Evolutionary conservation across 2,329 filamentous ascomycete genomes (phyloP).

Genomic region (Pseudophaeomoniella oleicola): DNA sequence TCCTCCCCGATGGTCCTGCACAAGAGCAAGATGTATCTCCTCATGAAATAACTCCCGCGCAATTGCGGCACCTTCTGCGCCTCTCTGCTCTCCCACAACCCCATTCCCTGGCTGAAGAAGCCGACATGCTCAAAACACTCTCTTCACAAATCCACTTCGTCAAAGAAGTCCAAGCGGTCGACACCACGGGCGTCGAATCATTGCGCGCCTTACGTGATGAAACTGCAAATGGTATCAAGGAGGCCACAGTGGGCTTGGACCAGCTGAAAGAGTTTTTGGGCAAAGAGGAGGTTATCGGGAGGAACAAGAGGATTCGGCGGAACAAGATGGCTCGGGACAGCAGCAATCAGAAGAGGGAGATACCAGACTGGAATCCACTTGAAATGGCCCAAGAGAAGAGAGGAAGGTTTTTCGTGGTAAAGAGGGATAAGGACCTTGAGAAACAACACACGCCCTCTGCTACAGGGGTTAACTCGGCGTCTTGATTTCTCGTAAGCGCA

Average conservation of each 20-base stretch:
- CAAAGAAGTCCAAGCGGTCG: conserved; percentile 64
- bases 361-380: conserved; percentile 58
- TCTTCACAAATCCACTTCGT: conserved; percentile 81
- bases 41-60: conserved; percentile 44
- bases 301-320: conserved; percentile 32
- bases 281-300: conserved; percentile 25
- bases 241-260: conserved; percentile 23
- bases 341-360: conserved; percentile 22
- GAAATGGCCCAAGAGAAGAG: conserved; percentile 49
- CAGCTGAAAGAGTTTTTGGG: conserved; percentile 21
- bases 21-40: conserved; percentile 15
- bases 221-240: conserved; percentile 22
- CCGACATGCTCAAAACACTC: conserved; percentile 57
- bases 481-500: no score
- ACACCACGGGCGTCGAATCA: conserved; percentile 59
- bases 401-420: conserved; percentile 65
- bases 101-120: conserved; percentile 45
- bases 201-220: conserved; percentile 68
- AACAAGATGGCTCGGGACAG: conserved; percentile 19
- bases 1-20: conserved; percentile 39
- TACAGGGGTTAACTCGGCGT: no score
- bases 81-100: conserved; percentile 78
- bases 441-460: not conserved
- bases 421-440: conserved; percentile 16
- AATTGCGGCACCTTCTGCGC: conserved; percentile 72